Evolutionary conservation across 2,329 filamentous ascomycete species (phyloP).

Genomic region (Aspergillus persii): DNA sequence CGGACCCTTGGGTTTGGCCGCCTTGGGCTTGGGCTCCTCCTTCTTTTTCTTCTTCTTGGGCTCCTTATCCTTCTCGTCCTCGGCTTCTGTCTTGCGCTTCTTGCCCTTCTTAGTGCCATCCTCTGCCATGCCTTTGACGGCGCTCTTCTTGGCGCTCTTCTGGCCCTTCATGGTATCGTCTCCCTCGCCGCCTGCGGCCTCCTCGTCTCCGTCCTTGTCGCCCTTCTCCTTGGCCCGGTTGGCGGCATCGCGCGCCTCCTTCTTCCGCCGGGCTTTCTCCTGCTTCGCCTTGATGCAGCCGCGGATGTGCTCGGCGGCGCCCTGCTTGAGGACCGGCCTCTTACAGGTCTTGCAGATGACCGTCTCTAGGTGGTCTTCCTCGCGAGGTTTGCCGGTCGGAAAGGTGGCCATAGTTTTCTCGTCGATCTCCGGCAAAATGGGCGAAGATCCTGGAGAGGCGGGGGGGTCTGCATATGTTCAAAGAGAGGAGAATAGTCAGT

Average conservation of each 20-base stretch:
- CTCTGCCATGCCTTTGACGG: constrained; percentile 50
- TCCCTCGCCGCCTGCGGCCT: constrained; percentile 30
- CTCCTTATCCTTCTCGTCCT: constrained; percentile 69
- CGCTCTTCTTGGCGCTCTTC: constrained; percentile 65
- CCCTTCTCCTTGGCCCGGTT: constrained; percentile 58
- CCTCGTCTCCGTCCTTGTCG: constrained; percentile 44
- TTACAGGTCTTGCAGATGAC: constrained; percentile 94
- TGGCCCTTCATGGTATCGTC: constrained; percentile 53
- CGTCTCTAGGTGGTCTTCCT: constrained; percentile 76
- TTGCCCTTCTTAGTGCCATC: constrained; percentile 64
- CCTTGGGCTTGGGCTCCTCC: constrained; percentile 81
- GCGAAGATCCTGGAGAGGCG: constrained; percentile 38
- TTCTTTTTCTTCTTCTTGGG: constrained; percentile 93
- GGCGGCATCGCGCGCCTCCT: constrained; percentile 69
- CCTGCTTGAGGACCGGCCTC: constrained; percentile 74
- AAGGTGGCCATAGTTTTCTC: constrained; percentile 76
- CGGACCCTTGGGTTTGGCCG: constrained; percentile 81
- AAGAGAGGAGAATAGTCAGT: not conserved
- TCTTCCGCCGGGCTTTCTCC: constrained; percentile 74
- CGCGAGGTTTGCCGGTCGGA: constrained; percentile 73
- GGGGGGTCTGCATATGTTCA: constrained; percentile 16
- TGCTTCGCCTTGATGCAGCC: constrained; percentile 82
- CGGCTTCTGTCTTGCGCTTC: constrained; percentile 72
- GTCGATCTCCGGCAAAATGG: constrained; percentile 61
- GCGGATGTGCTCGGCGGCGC: constrained; percentile 75